Evolutionary conservation across 257 asterid species (phyloP).

Genomic region (Verbena officinalis): DNA sequence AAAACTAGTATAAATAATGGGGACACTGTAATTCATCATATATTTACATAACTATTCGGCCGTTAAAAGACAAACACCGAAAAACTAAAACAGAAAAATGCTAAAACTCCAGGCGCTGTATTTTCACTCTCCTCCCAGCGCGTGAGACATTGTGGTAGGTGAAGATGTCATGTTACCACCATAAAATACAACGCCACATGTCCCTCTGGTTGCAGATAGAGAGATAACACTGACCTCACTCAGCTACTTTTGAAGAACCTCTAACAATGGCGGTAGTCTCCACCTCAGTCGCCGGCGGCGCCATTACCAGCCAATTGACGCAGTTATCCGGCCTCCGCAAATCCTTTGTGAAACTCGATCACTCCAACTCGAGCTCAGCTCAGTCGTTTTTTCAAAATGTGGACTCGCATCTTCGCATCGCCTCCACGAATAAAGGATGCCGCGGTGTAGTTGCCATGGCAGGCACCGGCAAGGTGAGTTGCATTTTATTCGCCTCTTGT

Average conservation of each 20-base stretch:
- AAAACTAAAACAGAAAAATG: neutral
- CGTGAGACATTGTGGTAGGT: slow-evolving; percentile 38
- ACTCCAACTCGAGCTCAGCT: slow-evolving; percentile 47
- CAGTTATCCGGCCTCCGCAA: slow-evolving; percentile 74
- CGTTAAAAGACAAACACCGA: too few species aligned
- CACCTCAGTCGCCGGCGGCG: slow-evolving; percentile 45
- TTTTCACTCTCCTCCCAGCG: slow-evolving; percentile 30
- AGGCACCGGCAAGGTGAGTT: slow-evolving; percentile 82
- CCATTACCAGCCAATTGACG: slow-evolving; percentile 42
- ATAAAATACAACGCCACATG: slow-evolving; percentile 33
- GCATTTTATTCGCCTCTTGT: neutral
- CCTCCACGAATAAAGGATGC: slow-evolving; percentile 48
- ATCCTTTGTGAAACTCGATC: slow-evolving; percentile 63
- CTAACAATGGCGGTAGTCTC: slow-evolving; percentile 46
- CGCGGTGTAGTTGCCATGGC: slow-evolving; percentile 86
- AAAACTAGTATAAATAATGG: too few species aligned
- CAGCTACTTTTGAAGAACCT: slow-evolving; percentile 17
- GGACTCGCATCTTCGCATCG: slow-evolving; percentile 57
- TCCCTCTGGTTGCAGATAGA: slow-evolving; percentile 24
- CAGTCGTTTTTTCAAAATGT: slow-evolving; percentile 55
- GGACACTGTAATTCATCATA: too few species aligned
- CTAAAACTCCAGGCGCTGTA: neutral
- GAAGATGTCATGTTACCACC: slow-evolving; percentile 33
- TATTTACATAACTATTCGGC: too few species aligned
- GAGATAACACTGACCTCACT: slow-evolving; percentile 29